Percentiles rank a stretch among this genome's conserved stretches.
Evolutionary conservation across 805 yeast species (phyloP).

Genomic region (Nakazawaea ernobii): DNA sequence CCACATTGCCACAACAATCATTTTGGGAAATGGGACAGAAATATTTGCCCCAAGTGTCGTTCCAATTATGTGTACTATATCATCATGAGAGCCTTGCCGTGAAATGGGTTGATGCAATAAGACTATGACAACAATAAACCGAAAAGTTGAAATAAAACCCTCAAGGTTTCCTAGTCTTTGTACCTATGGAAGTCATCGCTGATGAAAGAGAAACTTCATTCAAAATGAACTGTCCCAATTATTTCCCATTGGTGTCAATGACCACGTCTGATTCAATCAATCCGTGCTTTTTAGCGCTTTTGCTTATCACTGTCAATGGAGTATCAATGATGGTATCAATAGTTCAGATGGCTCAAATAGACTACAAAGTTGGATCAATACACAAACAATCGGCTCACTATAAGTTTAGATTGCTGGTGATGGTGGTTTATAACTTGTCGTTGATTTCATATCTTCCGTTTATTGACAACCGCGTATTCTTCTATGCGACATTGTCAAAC

Average conservation of each 20-base stretch:
- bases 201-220: too few relatives aligned
- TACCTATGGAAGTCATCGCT: too few relatives aligned
- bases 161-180: too few relatives aligned
- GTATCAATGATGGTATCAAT: not conserved
- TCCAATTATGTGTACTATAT: too few relatives aligned
- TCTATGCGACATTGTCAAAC: not conserved
- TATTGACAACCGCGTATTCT: not conserved
- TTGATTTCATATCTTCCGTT: not conserved
- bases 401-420: not conserved
- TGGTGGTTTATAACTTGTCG: not conserved
- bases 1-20: too few relatives aligned
- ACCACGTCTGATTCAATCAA: not conserved
- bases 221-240: too few relatives aligned
- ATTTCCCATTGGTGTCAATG: conserved; percentile 1
- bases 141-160: too few relatives aligned
- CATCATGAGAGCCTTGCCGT: too few relatives aligned
- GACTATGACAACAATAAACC: too few relatives aligned
- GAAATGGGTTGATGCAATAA: too few relatives aligned
- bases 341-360: not conserved
- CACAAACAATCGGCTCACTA: not conserved
- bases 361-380: not conserved
- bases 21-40: too few relatives aligned
- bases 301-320: not conserved
- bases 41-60: too few relatives aligned
- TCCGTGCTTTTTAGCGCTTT: not conserved